These are phyloP conservation scores for Clohesyomyces aquaticus DNA, from an alignment of 495 filamentous ascomycete genomes.

Conservation along the genomic window DNA sequence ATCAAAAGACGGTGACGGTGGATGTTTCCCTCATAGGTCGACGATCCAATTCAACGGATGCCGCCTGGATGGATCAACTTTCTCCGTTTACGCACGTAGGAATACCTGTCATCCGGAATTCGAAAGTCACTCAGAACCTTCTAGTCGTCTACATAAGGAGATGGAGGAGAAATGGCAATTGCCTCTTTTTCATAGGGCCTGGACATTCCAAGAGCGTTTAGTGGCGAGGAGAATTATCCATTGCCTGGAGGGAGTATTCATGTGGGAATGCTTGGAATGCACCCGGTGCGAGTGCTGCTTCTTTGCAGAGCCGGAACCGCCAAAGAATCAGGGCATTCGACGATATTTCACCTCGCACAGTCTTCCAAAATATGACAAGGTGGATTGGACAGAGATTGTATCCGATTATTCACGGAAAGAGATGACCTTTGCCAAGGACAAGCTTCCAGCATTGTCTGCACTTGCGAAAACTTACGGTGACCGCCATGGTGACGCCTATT, in stretches of 20 bases:
- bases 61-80: not conserved
- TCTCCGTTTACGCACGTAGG: not conserved
- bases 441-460: constrained; percentile 42
- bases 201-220: constrained; percentile 34
- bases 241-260: constrained; percentile 17
- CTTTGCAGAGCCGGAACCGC: constrained; percentile 3
- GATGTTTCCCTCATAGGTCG: constrained; percentile 4
- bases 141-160: too few relatives aligned
- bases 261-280: constrained; percentile 32
- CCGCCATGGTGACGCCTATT: constrained; percentile 27
- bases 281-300: constrained; percentile 23
- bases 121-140: too few relatives aligned
- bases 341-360: too few relatives aligned
- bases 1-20: not conserved
- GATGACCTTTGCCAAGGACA: constrained; percentile 37
- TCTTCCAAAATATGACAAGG: too few relatives aligned
- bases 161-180: not conserved
- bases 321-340: not conserved
- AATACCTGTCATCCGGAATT: too few relatives aligned
- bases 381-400: constrained; percentile 8
- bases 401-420: constrained; percentile 10
- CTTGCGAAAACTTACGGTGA: constrained; percentile 36
- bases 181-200: constrained; percentile 16
- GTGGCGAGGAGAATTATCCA: constrained; percentile 27
- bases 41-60: constrained; percentile 8